These are phyloP conservation scores for Panaeolus cyanescens DNA, from an alignment of 768 basidiomycete genomes.

Conservation along the genomic window DNA sequence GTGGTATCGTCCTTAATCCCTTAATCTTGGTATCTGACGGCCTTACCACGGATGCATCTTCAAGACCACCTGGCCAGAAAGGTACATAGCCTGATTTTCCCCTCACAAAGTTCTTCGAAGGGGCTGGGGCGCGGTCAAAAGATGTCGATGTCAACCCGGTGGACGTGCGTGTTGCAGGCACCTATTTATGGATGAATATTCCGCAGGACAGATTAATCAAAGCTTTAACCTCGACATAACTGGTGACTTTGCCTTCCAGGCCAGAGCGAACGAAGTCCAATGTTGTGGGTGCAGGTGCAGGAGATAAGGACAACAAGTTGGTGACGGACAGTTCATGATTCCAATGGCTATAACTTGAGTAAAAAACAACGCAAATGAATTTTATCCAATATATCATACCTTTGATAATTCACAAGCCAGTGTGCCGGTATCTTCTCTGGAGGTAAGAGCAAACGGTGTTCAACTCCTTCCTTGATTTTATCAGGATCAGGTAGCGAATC, in stretches of 20 bases:
- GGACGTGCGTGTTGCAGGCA: constrained; percentile 50
- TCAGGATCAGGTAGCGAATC: constrained; percentile 56
- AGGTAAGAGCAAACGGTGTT: constrained; percentile 74
- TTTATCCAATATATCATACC: constrained; percentile 50
- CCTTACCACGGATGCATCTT: constrained; percentile 50
- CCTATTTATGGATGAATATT: constrained; percentile 36
- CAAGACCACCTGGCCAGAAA: constrained; percentile 93
- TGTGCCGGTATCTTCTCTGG: constrained; percentile 64
- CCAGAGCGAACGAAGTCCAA: constrained; percentile 77
- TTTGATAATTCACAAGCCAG: constrained; percentile 81
- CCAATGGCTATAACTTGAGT: constrained; percentile 61
- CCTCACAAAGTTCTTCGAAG: constrained; percentile 80
- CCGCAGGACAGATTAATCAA: neutral
- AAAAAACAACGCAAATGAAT: constrained; percentile 12
- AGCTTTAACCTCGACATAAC: constrained; percentile 72
- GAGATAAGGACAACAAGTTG: constrained; percentile 61
- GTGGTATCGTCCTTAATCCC: constrained; percentile 70
- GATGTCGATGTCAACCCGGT: constrained; percentile 86
- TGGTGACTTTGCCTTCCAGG: constrained; percentile 76
- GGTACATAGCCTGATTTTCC: constrained; percentile 94
- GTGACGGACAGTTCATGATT: constrained; percentile 60
- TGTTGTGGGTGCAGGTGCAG: constrained; percentile 74
- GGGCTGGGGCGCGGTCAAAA: constrained; percentile 80
- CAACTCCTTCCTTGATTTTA: constrained; percentile 67
- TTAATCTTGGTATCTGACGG: constrained; percentile 24